Evolutionary conservation across 192 early-diverging fungal species (phyloP).

Genomic region (Spizellomyces sp.): DNA sequence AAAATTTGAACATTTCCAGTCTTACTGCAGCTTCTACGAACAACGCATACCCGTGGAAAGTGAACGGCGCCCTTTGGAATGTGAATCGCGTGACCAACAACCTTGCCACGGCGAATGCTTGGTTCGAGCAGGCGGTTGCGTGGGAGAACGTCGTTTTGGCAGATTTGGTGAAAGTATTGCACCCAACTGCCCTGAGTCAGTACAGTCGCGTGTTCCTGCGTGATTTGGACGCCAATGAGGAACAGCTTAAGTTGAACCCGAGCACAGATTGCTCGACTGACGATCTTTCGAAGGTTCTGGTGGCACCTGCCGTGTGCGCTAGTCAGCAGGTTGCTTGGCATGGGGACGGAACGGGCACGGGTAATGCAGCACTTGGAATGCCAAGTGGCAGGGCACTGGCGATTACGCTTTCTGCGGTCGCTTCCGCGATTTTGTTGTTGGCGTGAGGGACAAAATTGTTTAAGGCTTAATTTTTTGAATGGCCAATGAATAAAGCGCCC

Average conservation of each 20-base stretch:
- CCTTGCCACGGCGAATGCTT: neutral
- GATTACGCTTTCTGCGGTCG: too few species aligned
- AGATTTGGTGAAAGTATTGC: constrained; percentile 12
- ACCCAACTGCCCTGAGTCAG: neutral
- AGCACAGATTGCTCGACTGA: neutral
- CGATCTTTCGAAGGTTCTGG: neutral
- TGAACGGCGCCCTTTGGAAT: neutral
- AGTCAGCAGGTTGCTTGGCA: neutral
- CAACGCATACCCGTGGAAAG: neutral
- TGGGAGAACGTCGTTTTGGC: constrained; percentile 17
- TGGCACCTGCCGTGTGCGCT: neutral
- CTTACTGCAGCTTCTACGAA: neutral
- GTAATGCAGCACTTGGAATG: too few species aligned
- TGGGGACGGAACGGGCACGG: too few species aligned
- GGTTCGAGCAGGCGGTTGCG: constrained; percentile 15
- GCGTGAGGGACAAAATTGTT: too few species aligned
- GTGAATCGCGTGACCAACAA: neutral
- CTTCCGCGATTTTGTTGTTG: too few species aligned
- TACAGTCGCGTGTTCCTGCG: neutral
- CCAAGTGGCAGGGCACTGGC: too few species aligned
- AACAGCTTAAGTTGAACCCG: neutral
- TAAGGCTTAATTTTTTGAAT: too few species aligned
- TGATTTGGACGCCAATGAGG: neutral
- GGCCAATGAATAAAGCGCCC: too few species aligned
- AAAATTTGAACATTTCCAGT: neutral